Conservation (phyloP, 768 basidiomycete genomes). For the Pulveroboletus sp. region DNA sequence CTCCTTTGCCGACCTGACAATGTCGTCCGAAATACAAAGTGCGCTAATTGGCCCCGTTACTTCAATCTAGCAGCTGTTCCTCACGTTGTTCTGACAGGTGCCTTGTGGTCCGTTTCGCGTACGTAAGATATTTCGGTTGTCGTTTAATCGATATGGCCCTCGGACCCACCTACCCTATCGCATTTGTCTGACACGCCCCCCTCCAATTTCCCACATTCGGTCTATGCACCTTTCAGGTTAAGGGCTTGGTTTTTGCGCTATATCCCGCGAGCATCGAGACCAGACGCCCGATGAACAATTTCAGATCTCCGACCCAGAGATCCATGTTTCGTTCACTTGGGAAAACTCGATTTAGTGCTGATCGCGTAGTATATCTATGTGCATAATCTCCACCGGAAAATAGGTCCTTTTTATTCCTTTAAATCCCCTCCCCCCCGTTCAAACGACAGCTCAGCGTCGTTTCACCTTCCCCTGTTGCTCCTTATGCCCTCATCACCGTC, state of each 20-base stretch:
- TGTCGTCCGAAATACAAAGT: conserved; percentile 32
- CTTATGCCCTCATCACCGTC: conserved; percentile 27
- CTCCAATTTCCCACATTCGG: conserved; percentile 33
- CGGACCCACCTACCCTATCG: conserved; percentile 36
- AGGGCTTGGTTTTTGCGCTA: conserved; percentile 32
- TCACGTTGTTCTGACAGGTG: conserved; percentile 31
- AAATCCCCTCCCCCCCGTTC: conserved; percentile 26
- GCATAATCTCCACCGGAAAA: conserved; percentile 35
- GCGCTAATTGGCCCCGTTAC: conserved; percentile 31
- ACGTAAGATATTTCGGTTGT: conserved; percentile 36
- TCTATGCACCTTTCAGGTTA: conserved; percentile 30
- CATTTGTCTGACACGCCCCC: conserved; percentile 30
- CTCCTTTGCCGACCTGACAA: conserved; percentile 27
- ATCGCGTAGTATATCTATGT: conserved; percentile 41
- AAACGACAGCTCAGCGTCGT: conserved; percentile 24
- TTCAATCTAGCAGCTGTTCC: conserved; percentile 24
- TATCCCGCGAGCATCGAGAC: conserved; percentile 37
- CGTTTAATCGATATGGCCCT: conserved; percentile 37
- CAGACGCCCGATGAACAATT: conserved; percentile 32
- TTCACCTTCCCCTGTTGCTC: conserved; percentile 21
- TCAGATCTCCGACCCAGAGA: conserved; percentile 39
- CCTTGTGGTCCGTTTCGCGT: conserved; percentile 31
- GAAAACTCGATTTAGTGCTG: conserved; percentile 36
- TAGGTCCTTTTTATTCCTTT: conserved; percentile 26
- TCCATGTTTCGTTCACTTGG: conserved; percentile 34